These are phyloP conservation scores for Aspergillus tamarii DNA, from an alignment of 2,329 filamentous ascomycete species.

Conservation along the genomic window DNA sequence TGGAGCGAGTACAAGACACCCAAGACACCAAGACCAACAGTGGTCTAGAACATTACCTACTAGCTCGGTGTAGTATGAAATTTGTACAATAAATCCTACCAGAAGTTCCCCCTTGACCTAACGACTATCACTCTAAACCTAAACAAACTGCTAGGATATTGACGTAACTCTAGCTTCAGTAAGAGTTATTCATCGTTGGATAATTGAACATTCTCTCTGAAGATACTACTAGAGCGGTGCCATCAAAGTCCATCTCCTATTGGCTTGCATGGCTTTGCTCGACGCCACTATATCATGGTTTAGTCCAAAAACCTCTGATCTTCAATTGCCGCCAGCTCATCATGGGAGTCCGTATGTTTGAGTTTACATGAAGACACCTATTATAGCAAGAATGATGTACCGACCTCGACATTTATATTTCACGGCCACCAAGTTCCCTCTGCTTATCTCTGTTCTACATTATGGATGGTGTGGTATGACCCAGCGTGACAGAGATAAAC, in stretches of 20 bases:
- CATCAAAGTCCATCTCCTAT: not conserved
- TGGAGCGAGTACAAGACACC: not conserved
- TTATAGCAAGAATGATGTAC: too few species aligned
- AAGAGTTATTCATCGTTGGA: not conserved
- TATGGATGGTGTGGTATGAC: too few species aligned
- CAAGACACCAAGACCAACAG: not conserved
- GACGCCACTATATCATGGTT: too few species aligned
- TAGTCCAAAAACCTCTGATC: not conserved
- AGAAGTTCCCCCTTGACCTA: not conserved
- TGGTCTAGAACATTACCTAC: not conserved
- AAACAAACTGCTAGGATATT: not conserved
- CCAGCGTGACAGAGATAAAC: too few species aligned
- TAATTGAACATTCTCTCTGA: not conserved
- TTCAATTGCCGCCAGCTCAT: not conserved
- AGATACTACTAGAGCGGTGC: not conserved
- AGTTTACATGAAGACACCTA: not conserved
- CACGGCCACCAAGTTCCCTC: too few species aligned
- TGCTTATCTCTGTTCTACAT: too few species aligned
- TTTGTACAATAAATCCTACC: not conserved
- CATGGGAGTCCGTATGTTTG: not conserved
- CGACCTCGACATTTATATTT: too few species aligned
- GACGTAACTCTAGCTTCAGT: not conserved
- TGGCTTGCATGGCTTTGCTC: not conserved
- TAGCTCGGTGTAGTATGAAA: not conserved
- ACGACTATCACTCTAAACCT: not conserved